These are phyloP conservation scores for Cryptosporidium meleagridis DNA, from an alignment of 169 alveolate genomes.

Conservation along the genomic window DNA sequence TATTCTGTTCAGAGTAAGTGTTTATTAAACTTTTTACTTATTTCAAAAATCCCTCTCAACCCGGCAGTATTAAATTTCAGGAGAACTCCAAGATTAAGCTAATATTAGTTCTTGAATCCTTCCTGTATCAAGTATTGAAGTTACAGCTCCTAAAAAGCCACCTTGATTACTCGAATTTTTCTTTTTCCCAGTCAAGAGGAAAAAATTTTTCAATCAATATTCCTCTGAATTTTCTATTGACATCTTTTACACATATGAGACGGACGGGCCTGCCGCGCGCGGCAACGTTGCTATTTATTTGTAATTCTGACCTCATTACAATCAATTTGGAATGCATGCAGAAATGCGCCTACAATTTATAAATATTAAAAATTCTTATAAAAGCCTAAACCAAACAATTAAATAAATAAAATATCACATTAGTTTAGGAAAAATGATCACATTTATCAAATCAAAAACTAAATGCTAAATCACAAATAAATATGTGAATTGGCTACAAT, in stretches of 20 bases:
- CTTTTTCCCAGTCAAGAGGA: not conserved
- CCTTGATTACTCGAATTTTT: not conserved
- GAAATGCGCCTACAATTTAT: not conserved
- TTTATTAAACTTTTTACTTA: not conserved
- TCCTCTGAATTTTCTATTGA: not conserved
- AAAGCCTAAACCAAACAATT: not conserved
- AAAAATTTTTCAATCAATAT: not conserved
- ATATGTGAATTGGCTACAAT: not conserved
- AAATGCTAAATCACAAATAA: no score
- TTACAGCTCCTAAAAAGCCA: not conserved
- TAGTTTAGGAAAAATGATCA: not conserved
- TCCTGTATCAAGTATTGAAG: not conserved
- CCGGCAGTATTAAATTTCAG: not conserved
- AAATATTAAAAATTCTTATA: not conserved
- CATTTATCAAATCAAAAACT: not conserved
- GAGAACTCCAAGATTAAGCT: not conserved
- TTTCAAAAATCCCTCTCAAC: not conserved
- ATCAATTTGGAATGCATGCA: not conserved
- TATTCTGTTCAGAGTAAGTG: not conserved
- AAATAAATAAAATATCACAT: not conserved
- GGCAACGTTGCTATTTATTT: not conserved
- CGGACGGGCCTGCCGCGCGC: slow-evolving; percentile 22
- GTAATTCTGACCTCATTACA: not conserved
- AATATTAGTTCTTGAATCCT: not conserved
- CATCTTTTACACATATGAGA: slow-evolving; percentile 5